A percentile compares a stretch with the other conserved stretches of the same genome.
These are phyloP conservation scores for Ceratocystis cacaofunesta DNA, from an alignment of 2,329 filamentous ascomycete genomes.

Conservation along the genomic window DNA sequence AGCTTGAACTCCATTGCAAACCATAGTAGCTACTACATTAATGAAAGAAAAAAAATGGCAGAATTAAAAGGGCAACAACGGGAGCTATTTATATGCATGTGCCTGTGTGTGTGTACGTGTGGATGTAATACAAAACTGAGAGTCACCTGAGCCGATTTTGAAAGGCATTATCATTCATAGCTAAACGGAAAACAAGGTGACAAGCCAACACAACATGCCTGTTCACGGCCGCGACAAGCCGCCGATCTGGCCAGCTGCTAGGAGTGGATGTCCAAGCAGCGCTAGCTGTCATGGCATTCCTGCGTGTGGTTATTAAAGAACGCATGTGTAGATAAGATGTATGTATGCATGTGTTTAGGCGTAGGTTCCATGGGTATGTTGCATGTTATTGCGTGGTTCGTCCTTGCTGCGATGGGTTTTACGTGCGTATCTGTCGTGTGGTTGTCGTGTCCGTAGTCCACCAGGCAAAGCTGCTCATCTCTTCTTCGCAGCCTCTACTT, in stretches of 20 bases:
- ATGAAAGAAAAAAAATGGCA: not conserved
- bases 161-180: not conserved
- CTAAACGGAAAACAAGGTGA: not conserved
- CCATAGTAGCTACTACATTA: not conserved
- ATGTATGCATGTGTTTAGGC: not conserved
- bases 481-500: slow-evolving; percentile 66
- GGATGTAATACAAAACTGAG: not conserved
- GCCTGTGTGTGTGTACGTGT: no score
- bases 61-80: not conserved
- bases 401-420: not conserved
- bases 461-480: slow-evolving; percentile 27
- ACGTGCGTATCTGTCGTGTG: not conserved
- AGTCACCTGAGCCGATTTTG: not conserved
- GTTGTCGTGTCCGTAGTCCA: not conserved
- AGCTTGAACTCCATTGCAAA: slow-evolving; percentile 20
- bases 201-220: not conserved
- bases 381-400: not conserved
- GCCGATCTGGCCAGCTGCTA: not conserved
- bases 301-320: not conserved
- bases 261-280: not conserved
- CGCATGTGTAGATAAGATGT: not conserved
- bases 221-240: not conserved
- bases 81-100: not conserved
- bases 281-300: not conserved
- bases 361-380: not conserved